Evolutionary conservation across 352 stramenopile genomes (phyloP), one percentile per base, ranked within the genome.

Genomic region (Globisporangium spinosum): DNA sequence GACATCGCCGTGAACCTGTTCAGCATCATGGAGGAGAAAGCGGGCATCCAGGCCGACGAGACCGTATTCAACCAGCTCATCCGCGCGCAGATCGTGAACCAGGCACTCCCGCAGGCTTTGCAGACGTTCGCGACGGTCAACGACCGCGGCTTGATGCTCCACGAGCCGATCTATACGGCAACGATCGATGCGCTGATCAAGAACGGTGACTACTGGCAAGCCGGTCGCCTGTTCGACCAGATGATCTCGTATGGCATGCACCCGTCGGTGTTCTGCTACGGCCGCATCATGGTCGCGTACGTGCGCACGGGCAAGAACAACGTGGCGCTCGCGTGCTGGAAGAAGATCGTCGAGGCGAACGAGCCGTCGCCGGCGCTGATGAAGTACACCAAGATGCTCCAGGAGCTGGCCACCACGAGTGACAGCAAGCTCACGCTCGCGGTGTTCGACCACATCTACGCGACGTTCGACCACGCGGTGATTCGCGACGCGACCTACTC

Each of bases 211-310:
- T 78, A 88, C 71, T 93, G 85, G 83, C 79, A 91, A 34, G 85
- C 87, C 9, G 82, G 70, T 20, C 78, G 75, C 20, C 69, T 95
- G 27, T 95, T 94, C 51, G 79, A 84, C 43, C 80, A 91, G 64
- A 94, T 95, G 85, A 69, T 93, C 17, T 70, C 79, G 29, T 73
- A 85, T 40, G 76, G 82, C 25, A 75, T 93, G 38, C 62, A 78
- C 53, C 82, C 87, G 2, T 89, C 77, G 4, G 77, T 85, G 22
- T 95, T 91, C 58, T 94, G 85, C 71, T 79, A 89, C 51, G 85
- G 85, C 2, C 82, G 85, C 53, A 88, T 90, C 38, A 89, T 95
- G 72, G 51, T 89, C 55, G 85, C 87, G 9, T 95, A 89, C 75
- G 73, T 88, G n/a, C 85, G 85, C 13, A 83, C 79, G 8, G 87